phyloP scores from a whole-genome alignment of 768 basidiomycete genomes.

The Collybiopsis confluens region DNA sequence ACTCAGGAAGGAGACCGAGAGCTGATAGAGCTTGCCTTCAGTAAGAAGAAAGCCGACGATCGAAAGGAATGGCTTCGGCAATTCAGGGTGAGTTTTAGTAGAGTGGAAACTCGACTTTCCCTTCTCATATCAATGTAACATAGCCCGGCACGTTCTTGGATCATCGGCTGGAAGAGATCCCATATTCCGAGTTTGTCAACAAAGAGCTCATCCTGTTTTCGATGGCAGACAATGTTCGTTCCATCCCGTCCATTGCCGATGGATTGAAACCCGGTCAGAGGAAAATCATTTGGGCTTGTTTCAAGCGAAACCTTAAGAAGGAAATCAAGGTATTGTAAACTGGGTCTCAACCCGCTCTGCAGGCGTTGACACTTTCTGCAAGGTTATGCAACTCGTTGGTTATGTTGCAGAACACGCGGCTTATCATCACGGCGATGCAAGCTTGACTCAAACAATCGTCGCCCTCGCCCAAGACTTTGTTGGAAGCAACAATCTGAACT shows the following conservation, averaged over 20 bases:
- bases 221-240: constrained; percentile 98
- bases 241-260: constrained; percentile 91
- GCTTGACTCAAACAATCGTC: constrained; percentile 85
- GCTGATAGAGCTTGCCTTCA: constrained; percentile 96
- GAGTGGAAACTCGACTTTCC: too few species aligned
- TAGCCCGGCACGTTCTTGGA: constrained; percentile 94
- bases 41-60: constrained; percentile 98
- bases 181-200: constrained; percentile 95
- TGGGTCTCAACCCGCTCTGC: background rate
- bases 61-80: constrained; percentile 97
- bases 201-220: constrained; percentile 97
- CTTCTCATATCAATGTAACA: constrained; percentile 1
- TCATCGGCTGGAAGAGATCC: constrained; percentile 81
- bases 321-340: constrained; percentile 71
- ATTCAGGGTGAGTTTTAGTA: constrained; percentile 67
- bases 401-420: constrained; percentile 92
- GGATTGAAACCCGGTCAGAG: constrained; percentile 97
- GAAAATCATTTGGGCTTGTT: constrained; percentile 94
- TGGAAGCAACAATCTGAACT: constrained; percentile 92
- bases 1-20: constrained; percentile 79
- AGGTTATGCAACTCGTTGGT: constrained; percentile 94
- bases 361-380: background rate
- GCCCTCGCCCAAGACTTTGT: constrained; percentile 92
- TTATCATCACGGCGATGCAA: constrained; percentile 95
- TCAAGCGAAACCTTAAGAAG: constrained; percentile 88